Conservation (phyloP, 2,329 filamentous ascomycete species). For the Colletotrichum liaoningense region DNA sequence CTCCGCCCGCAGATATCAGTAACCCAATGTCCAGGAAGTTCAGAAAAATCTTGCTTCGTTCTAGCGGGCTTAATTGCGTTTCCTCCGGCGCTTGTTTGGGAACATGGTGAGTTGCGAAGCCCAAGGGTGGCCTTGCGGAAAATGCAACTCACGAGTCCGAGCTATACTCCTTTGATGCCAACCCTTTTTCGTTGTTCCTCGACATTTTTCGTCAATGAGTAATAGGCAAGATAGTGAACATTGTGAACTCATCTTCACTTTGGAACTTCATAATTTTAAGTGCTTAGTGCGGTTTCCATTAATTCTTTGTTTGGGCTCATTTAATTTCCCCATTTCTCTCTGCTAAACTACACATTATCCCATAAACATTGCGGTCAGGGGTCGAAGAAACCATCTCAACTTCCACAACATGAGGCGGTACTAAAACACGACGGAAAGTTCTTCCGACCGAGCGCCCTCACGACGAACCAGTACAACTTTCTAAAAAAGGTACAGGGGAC, state of each 20-base stretch:
- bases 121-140: background rate
- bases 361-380: background rate
- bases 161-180: background rate
- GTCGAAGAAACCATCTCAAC: background rate
- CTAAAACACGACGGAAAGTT: conserved; percentile 26
- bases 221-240: too few relatives aligned
- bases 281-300: background rate
- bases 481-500: background rate
- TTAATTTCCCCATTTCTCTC: background rate
- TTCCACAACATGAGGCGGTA: conserved; percentile 14
- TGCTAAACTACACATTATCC: background rate
- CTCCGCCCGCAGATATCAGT: too few relatives aligned
- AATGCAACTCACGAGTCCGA: conserved; percentile 6
- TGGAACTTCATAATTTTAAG: too few relatives aligned
- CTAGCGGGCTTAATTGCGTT: background rate
- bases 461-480: background rate
- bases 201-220: background rate
- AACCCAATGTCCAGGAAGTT: background rate
- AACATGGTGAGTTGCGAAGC: background rate
- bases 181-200: background rate
- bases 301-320: background rate
- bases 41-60: background rate
- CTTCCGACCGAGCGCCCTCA: background rate
- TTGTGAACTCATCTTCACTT: too few relatives aligned
- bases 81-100: background rate